Conservation (phyloP, 2,329 filamentous ascomycete species). For the Camillea tinctor region DNA sequence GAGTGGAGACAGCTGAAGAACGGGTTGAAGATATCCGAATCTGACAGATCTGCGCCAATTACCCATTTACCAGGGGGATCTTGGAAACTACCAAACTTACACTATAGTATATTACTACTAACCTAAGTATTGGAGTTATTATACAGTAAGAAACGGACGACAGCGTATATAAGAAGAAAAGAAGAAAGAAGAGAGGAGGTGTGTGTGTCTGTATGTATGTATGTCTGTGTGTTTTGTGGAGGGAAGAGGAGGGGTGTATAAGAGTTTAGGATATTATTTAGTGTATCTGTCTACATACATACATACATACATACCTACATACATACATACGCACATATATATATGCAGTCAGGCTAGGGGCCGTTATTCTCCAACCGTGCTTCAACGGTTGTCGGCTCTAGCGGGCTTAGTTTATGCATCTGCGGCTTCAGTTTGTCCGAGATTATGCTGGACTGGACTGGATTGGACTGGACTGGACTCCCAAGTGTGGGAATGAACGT, state of each 20-base stretch:
- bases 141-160: neutral
- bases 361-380: constrained; percentile 3
- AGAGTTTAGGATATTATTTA: too few relatives aligned
- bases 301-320: too few relatives aligned
- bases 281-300: too few relatives aligned
- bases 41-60: neutral
- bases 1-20: neutral
- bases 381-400: neutral
- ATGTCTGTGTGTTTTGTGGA: too few relatives aligned
- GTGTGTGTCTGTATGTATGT: too few relatives aligned
- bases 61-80: neutral
- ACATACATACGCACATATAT: too few relatives aligned
- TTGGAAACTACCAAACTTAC: neutral
- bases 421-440: neutral
- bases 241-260: neutral
- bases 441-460: neutral
- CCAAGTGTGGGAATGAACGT: neutral
- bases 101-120: too few relatives aligned
- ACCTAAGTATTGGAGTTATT: neutral
- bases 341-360: neutral
- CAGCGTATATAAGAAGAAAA: neutral
- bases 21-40: neutral
- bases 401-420: neutral
- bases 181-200: neutral
- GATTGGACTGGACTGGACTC: neutral